These are phyloP conservation scores for Cladophialophora psammophila DNA, from an alignment of 2,329 filamentous ascomycete species.

Conservation along the genomic window DNA sequence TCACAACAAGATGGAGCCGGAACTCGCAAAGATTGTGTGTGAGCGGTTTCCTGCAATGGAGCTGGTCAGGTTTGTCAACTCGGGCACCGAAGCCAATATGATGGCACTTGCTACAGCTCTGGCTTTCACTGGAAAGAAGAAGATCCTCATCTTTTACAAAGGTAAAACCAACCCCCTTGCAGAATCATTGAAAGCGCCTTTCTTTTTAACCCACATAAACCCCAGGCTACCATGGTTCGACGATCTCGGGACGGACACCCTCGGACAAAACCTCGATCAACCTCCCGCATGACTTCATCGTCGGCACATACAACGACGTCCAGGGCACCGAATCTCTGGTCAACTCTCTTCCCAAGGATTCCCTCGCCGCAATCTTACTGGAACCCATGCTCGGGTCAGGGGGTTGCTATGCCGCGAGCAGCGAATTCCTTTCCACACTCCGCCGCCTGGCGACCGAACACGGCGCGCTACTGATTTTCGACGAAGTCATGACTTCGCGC, in stretches of 20 bases:
- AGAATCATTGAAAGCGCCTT: background rate
- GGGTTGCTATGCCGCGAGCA: conserved; percentile 61
- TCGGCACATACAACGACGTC: conserved; percentile 69
- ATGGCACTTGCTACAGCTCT: conserved; percentile 61
- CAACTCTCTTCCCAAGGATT: conserved; percentile 45
- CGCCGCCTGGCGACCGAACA: conserved; percentile 57
- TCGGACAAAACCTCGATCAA: conserved; percentile 51
- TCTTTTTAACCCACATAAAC: conserved; percentile 47
- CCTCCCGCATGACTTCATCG: conserved; percentile 64
- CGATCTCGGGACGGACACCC: conserved; percentile 50
- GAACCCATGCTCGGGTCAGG: conserved; percentile 72
- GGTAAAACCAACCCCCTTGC: background rate
- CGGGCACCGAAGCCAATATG: conserved; percentile 70
- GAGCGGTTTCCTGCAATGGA: conserved; percentile 59
- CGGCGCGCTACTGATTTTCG: conserved; percentile 69
- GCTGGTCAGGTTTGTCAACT: conserved; percentile 68
- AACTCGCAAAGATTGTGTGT: conserved; percentile 61
- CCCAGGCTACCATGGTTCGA: conserved; percentile 74
- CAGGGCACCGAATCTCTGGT: conserved; percentile 56
- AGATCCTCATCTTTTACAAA: conserved; percentile 25
- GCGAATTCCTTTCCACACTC: conserved; percentile 62
- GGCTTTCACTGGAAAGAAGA: conserved; percentile 26
- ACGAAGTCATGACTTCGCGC: conserved; percentile 75
- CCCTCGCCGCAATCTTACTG: conserved; percentile 69
- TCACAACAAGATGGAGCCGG: conserved; percentile 60